Conservation (phyloP, 371 early-diverging fungal species). For the Rhizopus microsporus region DNA sequence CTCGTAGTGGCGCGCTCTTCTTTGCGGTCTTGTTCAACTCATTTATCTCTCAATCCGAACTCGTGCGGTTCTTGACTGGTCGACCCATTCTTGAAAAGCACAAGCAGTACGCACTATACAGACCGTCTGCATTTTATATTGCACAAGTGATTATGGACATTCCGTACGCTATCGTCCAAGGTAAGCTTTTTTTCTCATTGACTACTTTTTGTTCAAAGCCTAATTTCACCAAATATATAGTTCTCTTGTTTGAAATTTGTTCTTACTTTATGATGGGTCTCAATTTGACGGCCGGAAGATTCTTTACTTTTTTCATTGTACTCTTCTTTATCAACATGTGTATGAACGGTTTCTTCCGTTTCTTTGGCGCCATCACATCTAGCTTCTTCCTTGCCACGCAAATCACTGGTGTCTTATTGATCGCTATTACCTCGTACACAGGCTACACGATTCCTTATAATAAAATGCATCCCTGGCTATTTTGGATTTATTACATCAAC, state of each 20-base stretch:
- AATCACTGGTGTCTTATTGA: conserved; percentile 55
- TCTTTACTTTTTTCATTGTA: conserved; percentile 52
- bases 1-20: conserved; percentile 70
- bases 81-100: conserved; percentile 68
- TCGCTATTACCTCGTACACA: conserved; percentile 59
- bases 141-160: conserved; percentile 51
- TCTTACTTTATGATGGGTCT: conserved; percentile 64
- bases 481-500: conserved; percentile 75
- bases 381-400: conserved; percentile 60
- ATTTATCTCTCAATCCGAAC: conserved; percentile 54
- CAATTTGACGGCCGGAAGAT: conserved; percentile 46
- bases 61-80: conserved; percentile 55
- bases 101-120: conserved; percentile 59
- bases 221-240: not conserved
- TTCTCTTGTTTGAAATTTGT: conserved; percentile 46
- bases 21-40: conserved; percentile 59
- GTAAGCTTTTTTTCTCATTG: not conserved
- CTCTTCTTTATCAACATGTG: conserved; percentile 48
- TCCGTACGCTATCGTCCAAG: conserved; percentile 42
- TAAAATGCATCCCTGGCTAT: conserved; percentile 71
- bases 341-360: conserved; percentile 51
- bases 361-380: conserved; percentile 50
- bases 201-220: not conserved
- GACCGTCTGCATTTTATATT: conserved; percentile 56
- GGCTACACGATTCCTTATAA: conserved; percentile 66